phyloP scores from a whole-genome alignment of 2,329 filamentous ascomycete species.

The Paraphoma sp. region DNA sequence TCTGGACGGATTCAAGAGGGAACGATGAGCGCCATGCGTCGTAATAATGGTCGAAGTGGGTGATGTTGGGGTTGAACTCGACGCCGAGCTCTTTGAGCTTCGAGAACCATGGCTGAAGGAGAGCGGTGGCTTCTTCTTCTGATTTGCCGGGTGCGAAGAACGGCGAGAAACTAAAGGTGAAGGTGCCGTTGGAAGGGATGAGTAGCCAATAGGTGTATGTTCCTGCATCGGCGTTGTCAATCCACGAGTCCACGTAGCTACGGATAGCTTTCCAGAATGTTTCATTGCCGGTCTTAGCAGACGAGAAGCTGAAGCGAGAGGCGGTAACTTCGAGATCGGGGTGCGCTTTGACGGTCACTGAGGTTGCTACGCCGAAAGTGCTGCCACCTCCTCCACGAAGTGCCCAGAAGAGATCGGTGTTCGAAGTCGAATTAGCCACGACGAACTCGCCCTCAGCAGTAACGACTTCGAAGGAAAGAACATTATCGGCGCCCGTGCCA shows the following conservation, averaged over 20 bases:
- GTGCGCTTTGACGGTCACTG: constrained; percentile 44
- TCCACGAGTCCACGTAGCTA: constrained; percentile 37
- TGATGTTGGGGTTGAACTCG: constrained; percentile 42
- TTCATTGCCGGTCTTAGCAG: constrained; percentile 39
- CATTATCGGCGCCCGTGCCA: constrained; percentile 46
- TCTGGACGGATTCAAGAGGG: constrained; percentile 42
- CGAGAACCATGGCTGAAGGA: constrained; percentile 42
- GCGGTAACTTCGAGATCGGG: constrained; percentile 41
- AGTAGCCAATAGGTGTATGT: constrained; percentile 45
- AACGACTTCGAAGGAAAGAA: constrained; percentile 43
- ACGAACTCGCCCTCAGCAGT: constrained; percentile 34
- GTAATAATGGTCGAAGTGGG: constrained; percentile 41
- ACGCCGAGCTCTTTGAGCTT: constrained; percentile 37
- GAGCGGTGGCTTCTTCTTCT: constrained; percentile 33
- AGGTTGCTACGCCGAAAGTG: constrained; percentile 6
- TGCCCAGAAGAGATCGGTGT: constrained; percentile 39
- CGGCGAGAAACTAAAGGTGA: constrained; percentile 42
- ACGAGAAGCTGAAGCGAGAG: constrained; percentile 42
- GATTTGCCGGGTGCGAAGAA: constrained; percentile 46
- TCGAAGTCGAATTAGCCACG: constrained; percentile 25
- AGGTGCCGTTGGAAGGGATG: constrained; percentile 41
- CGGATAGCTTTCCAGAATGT: constrained; percentile 44
- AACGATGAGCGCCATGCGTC: constrained; percentile 43
- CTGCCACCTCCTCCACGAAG: constrained; percentile 28
- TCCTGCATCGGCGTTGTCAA: constrained; percentile 45